Evolutionary conservation across 176 grass and related monocot genomes (phyloP).

Genomic region (Stipa capillata): DNA sequence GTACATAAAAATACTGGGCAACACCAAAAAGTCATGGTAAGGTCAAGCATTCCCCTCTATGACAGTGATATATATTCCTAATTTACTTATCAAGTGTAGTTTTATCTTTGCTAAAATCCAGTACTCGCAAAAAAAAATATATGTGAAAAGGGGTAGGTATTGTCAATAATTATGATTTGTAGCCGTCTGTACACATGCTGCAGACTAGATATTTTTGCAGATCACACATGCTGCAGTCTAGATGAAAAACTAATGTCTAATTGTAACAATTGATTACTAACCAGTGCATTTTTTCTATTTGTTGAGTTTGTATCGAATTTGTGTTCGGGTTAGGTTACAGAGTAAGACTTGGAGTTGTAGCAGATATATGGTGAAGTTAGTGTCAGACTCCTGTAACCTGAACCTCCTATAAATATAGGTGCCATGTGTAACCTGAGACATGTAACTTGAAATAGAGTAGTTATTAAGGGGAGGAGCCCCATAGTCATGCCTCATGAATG

Average conservation of each 20-base stretch:
- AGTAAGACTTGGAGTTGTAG: no score
- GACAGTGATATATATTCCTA: not conserved
- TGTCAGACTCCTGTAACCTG: no score
- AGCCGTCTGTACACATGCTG: not conserved
- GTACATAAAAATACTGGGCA: not conserved
- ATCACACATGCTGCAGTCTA: not conserved
- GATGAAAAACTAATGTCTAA: not conserved
- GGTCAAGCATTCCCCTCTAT: not conserved
- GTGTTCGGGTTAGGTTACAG: no score
- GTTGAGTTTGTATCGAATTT: no score
- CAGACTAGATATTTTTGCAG: not conserved
- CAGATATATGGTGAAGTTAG: no score
- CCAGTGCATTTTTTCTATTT: not conserved
- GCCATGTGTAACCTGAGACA: no score
- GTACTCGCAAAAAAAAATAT: not conserved
- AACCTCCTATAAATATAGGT: no score
- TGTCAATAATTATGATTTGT: not conserved
- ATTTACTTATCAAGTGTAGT: constrained; percentile 11
- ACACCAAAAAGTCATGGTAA: not conserved
- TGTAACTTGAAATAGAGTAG: no score
- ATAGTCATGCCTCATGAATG: no score
- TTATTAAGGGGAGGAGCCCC: no score
- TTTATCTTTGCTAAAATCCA: not conserved
- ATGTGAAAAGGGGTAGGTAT: not conserved
- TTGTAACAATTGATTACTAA: not conserved